Evolutionary conservation across 352 stramenopile species (phyloP), one percentile per base, ranked within the genome.

Genomic region (Globisporangium nagaii): DNA sequence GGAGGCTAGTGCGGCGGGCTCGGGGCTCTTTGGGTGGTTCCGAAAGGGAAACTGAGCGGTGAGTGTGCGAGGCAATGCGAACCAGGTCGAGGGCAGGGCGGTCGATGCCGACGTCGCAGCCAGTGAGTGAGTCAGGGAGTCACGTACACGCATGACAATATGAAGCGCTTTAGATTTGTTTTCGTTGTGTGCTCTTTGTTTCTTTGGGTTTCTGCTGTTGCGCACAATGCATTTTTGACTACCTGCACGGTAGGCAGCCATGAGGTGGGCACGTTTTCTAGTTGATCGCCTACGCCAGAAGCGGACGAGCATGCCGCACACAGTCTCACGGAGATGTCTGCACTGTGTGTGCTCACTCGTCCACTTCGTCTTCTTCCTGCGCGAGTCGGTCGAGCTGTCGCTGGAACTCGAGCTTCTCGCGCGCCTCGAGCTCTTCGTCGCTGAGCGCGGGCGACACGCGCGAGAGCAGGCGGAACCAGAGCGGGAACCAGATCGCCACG

Each of bases 11-110:
- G 60, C 49, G n/a, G 49, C 63, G 15, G 61, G 63, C 2, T 64
- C 64, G 27, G 70, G 69, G 2, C 75, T 93, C 58, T 90, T 93
- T 39, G 80, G 80, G 28, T 93, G 83, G 83, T 90, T 93, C 65
- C 80, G 83, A 43, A 86, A 83, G 69, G n/a, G 88, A 80, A 34
- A 31, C 1, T 42, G 13, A 25, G n/a, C 4, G 30, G 8, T 43
- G 37, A 25, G 27, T n/a, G n/a, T n/a, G n/a, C n/a, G n/a, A n/a
- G n/a, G n/a, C n/a, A n/a, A n/a, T n/a, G n/a, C n/a, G n/a, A n/a
- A n/a, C n/a, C n/a, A n/a, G n/a, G n/a, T n/a, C n/a, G n/a, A n/a
- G n/a, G n/a, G n/a, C n/a, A n/a, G n/a, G n/a, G n/a, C n/a, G n/a
- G n/a, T n/a, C n/a, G n/a, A n/a, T n/a, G n/a, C n/a, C n/a, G n/a